Conservation (phyloP, 2,329 filamentous ascomycete genomes). For the Sarocladium kiliense region DNA sequence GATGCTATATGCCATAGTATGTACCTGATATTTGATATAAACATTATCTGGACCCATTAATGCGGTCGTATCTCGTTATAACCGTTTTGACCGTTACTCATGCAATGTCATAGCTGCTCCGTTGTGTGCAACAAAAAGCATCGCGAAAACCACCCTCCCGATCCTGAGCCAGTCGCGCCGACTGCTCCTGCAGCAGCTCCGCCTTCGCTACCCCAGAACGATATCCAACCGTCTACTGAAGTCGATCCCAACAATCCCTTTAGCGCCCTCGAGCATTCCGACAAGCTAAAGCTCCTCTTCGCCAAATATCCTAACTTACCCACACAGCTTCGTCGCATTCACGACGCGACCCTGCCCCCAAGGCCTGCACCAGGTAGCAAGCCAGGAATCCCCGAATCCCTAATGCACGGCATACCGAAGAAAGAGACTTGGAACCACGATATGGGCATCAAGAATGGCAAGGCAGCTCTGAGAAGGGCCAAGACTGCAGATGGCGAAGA, state of each 20-base stretch:
- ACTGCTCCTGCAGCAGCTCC: slow-evolving; percentile 7
- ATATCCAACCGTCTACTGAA: slow-evolving; percentile 14
- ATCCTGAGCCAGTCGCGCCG: slow-evolving; percentile 25
- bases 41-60: neutral
- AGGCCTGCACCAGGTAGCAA: slow-evolving; percentile 17
- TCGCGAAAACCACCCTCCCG: slow-evolving; percentile 42
- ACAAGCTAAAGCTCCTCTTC: slow-evolving; percentile 47
- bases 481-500: slow-evolving; percentile 45
- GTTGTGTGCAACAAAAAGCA: slow-evolving; percentile 51
- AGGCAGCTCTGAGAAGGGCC: slow-evolving; percentile 46
- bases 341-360: slow-evolving; percentile 41
- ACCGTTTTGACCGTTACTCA: slow-evolving; percentile 11
- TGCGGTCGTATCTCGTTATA: neutral
- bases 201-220: slow-evolving; percentile 10
- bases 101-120: slow-evolving; percentile 43
- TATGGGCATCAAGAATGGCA: slow-evolving; percentile 50
- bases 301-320: slow-evolving; percentile 45
- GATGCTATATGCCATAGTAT: slow-evolving; percentile 54
- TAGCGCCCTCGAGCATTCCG: slow-evolving; percentile 43
- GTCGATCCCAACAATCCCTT: slow-evolving; percentile 37
- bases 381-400: slow-evolving; percentile 23
- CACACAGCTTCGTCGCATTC: slow-evolving; percentile 41
- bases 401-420: slow-evolving; percentile 28
- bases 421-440: slow-evolving; percentile 50
- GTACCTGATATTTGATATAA: slow-evolving; percentile 19